These are phyloP conservation scores for Penicillium subrubescens DNA, from an alignment of 495 filamentous ascomycete species.

Conservation along the genomic window DNA sequence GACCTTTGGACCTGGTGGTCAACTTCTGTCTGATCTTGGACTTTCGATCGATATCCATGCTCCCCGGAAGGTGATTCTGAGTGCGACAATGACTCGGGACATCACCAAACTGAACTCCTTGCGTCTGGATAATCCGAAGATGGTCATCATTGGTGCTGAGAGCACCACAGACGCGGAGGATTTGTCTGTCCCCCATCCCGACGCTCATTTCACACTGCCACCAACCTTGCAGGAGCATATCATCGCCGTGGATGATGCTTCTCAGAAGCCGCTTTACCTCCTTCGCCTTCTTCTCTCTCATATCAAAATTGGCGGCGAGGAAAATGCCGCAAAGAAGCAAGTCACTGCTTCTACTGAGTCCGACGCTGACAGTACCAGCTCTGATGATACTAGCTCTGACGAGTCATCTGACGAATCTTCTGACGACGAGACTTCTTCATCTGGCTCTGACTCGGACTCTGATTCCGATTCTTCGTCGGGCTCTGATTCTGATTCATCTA, in stretches of 20 bases:
- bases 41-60: constrained; percentile 43
- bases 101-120: constrained; percentile 75
- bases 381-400: constrained; percentile 33
- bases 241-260: constrained; percentile 71
- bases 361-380: constrained; percentile 33
- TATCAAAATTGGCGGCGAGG: constrained; percentile 32
- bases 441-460: constrained; percentile 30
- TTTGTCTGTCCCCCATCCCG: constrained; percentile 24
- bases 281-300: constrained; percentile 43
- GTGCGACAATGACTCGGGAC: constrained; percentile 92
- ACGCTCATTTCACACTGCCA: constrained; percentile 63
- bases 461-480: constrained; percentile 27
- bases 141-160: constrained; percentile 69
- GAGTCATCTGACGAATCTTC: constrained; percentile 32
- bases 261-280: constrained; percentile 84
- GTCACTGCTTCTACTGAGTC: constrained; percentile 22
- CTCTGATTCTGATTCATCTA: constrained; percentile 21
- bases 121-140: constrained; percentile 69
- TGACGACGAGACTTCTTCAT: constrained; percentile 32
- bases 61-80: constrained; percentile 75
- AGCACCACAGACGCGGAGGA: constrained; percentile 36
- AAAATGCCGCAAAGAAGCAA: neutral
- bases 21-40: constrained; percentile 39
- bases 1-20: constrained; percentile 49
- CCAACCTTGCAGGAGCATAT: constrained; percentile 69